Evolutionary conservation across 2,329 filamentous ascomycete species (phyloP), one percentile per base, ranked within the genome.

Genomic region (Fusarium burgessii): DNA sequence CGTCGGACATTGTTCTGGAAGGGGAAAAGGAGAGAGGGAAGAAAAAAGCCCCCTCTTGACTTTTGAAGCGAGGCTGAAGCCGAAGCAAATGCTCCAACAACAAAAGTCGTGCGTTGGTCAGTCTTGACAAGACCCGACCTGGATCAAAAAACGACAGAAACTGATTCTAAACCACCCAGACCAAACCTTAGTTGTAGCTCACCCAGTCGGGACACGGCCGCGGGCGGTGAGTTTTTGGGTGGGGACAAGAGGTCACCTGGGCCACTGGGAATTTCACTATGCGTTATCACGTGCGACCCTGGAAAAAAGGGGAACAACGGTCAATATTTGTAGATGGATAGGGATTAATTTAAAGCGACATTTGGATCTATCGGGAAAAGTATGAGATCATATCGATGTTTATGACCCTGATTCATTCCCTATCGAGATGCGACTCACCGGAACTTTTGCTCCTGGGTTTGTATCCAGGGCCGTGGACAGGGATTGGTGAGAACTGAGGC

Each of bases 1-100:
- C 81, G 62, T 82, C 81, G 56, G 81, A 82, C 81, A 82, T 65
- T 33, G 14, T 81, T 73, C 61, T 33, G 41, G 46, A 9, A 52
- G 38, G 27, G 23, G n/a, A 52, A 35, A 50, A 25, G 23, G 27
- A 17, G 29, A 20, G 56, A 25, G 23, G 17, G 25, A n/a, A 51
- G 35, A 42, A 38, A 32, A 29, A 40, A 62, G 36, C 52, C 58
- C 55, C 68, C 68, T 68, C 55, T 59, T 69, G 59, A 49, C 43
- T 32, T 36, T 50, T 25, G 32, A 38, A 46, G 50, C 40, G 66
- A 66, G 51, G 62, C 47, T 71, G 69, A 66, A 56, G 69, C 69
- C 52, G 69, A 72, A 72, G 69, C 65, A 60, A 58, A 70, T 54
- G 52, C 71, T 73, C 42, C 54, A 63, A 69, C 66, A 58, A 60